phyloP scores from a whole-genome alignment of 2,329 filamentous ascomycete species.

The Aplosporella prunicola region DNA sequence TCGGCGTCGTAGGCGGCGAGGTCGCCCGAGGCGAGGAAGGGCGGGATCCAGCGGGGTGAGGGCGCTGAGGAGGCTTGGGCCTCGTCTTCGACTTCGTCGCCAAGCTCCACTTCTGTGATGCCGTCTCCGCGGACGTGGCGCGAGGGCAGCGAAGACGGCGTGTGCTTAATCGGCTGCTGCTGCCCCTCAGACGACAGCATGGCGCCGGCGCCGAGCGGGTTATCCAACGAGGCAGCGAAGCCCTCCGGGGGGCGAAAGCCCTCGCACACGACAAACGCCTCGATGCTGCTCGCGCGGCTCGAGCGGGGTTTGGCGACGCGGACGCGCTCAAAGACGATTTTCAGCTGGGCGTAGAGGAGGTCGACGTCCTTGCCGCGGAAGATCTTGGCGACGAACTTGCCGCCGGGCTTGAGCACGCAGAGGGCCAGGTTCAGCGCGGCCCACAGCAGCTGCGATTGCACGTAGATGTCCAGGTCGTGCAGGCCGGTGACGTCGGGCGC shows the following conservation, averaged over 20 bases:
- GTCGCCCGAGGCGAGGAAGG: slow-evolving; percentile 95
- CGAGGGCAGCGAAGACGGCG: slow-evolving; percentile 6
- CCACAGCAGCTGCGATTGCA: slow-evolving; percentile 91
- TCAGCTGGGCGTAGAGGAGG: slow-evolving; percentile 84
- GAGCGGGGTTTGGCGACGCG: slow-evolving; percentile 89
- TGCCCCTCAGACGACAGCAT: slow-evolving; percentile 44
- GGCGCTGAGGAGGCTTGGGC: slow-evolving; percentile 30
- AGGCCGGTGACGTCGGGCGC: slow-evolving; percentile 94
- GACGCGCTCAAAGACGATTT: slow-evolving; percentile 79
- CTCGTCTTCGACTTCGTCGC: slow-evolving; percentile 34
- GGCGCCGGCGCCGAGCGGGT: slow-evolving; percentile 59
- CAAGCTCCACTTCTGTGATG: slow-evolving; percentile 37
- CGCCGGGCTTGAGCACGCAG: slow-evolving; percentile 83
- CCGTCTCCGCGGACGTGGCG: slow-evolving; percentile 36
- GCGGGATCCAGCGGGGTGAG: slow-evolving; percentile 72
- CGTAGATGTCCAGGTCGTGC: slow-evolving; percentile 96
- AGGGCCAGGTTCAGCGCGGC: slow-evolving; percentile 88
- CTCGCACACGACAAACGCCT: slow-evolving; percentile 92
- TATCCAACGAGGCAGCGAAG: slow-evolving; percentile 66
- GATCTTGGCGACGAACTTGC: slow-evolving; percentile 96
- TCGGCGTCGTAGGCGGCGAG: slow-evolving; percentile 92
- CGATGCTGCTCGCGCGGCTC: slow-evolving; percentile 89
- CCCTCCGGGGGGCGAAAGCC: slow-evolving; percentile 73
- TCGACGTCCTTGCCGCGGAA: slow-evolving; percentile 95
- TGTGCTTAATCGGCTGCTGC: slow-evolving; percentile 10